These are phyloP conservation scores for Ramaria rubella DNA, from an alignment of 768 basidiomycete species.

Conservation along the genomic window DNA sequence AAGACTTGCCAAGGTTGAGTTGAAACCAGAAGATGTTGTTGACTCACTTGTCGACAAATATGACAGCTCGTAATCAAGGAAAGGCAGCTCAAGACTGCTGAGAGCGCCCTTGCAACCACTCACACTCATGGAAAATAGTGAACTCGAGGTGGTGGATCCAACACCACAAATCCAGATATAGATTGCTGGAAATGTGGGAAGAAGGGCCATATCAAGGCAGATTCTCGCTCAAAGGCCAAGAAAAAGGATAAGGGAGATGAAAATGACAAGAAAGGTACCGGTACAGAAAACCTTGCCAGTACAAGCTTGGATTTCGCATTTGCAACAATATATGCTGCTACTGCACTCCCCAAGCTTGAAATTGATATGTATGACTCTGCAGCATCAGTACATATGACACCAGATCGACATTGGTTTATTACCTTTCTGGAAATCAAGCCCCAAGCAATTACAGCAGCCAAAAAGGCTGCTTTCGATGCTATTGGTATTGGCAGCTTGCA, in stretches of 20 bases:
- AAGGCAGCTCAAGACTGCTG: neutral
- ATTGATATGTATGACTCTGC: conserved; percentile 25
- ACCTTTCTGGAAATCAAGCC: conserved; percentile 20
- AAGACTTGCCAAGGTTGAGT: neutral
- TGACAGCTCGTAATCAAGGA: neutral
- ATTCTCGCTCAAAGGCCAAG: conserved; percentile 16
- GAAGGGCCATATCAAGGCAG: conserved; percentile 14
- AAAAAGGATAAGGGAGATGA: neutral
- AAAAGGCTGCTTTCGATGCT: conserved; percentile 25
- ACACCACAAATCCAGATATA: neutral
- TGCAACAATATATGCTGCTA: neutral
- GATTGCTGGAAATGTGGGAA: conserved; percentile 18
- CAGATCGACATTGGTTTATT: conserved; percentile 25
- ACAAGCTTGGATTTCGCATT: neutral
- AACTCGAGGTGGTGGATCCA: neutral
- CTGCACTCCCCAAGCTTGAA: neutral
- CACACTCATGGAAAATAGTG: neutral
- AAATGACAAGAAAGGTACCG: conserved; percentile 3
- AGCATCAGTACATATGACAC: conserved; percentile 32
- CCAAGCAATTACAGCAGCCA: conserved; percentile 22
- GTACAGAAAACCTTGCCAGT: conserved; percentile 14
- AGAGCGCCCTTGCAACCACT: neutral
- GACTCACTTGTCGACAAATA: conserved; percentile 5
- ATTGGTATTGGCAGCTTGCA: conserved; percentile 24
- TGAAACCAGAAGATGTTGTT: conserved; percentile 1